Evolutionary conservation across 1,284 basidiomycete species (phyloP), one percentile per base, ranked within the genome.

Genomic region (Porphyrellus sp.): DNA sequence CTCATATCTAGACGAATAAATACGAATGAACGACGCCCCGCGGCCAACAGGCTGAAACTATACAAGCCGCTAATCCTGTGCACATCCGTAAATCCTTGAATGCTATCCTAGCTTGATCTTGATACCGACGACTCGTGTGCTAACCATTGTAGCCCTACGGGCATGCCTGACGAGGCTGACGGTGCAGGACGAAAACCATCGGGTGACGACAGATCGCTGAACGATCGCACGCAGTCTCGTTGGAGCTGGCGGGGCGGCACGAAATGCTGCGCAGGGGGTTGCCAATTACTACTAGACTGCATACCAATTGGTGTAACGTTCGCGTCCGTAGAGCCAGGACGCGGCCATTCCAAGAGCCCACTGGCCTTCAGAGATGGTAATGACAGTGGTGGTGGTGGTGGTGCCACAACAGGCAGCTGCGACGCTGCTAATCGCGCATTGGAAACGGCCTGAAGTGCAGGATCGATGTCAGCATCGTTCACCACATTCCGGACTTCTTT

Each of bases 301-400:
- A 55, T 23, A 8, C 42, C 25, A 8, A 68, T 31, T 7, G 56
- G 24, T 37, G 51, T 47, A 16, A 49, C 47, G 4, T 33, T 41
- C 13, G 50, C 44, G 30, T 69, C 61, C 25, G 60, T 20, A 42
- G 65, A 54, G 9, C 65, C 58, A 46, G 65, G 49, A 24, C 56
- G 63, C 58, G 70, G 72, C 66, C 73, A 80, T 60, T 86, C 83
- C 44, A 89, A 69, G 38, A 89, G 72, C 9, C 86, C 86, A 57
- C 83, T 86, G 20, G 83, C 79, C 70, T 87, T 87, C 46, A 89
- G 70, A 30, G 86, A 87, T 18, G 86, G 86, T 50, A 89, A 68
- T 12, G 81, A 82, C 57, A 24, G 33, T 39, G 61, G 42, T 1
- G 46, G 24, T 1, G 46, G 24, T 24, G 42, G 55, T 20, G 54